Evolutionary conservation across 805 yeast species (phyloP).

Genomic region (Sugiyamaella floridensis): DNA sequence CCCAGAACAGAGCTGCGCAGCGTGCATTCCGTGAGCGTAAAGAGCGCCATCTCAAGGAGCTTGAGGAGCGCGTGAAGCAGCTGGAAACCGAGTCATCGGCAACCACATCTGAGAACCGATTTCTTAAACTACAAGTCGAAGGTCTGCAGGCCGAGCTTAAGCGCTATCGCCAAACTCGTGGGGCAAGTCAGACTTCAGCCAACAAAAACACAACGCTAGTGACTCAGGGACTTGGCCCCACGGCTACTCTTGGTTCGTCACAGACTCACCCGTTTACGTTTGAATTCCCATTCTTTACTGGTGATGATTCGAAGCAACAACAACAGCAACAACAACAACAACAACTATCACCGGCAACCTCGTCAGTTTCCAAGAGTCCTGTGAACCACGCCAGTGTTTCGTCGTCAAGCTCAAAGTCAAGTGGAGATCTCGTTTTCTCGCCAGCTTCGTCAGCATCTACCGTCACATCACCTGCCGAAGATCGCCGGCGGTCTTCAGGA

Average conservation of each 20-base stretch:
- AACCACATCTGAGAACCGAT: constrained; percentile 64
- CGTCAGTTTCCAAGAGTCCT: constrained; percentile 1
- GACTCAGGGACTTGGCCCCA: background rate
- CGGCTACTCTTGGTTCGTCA: constrained; percentile 3
- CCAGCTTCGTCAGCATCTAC: background rate
- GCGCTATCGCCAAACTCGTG: constrained; percentile 39
- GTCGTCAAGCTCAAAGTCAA: background rate
- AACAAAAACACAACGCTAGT: background rate
- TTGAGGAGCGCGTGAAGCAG: constrained; percentile 67
- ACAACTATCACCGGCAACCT: background rate
- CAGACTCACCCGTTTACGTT: constrained; percentile 37
- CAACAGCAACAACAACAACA: no score
- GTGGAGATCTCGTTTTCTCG: background rate
- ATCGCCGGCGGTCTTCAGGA: constrained; percentile 1
- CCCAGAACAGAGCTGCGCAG: constrained; percentile 98
- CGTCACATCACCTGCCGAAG: background rate
- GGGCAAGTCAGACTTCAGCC: constrained; percentile 8
- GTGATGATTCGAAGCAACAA: background rate
- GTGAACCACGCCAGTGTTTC: background rate
- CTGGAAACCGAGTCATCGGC: constrained; percentile 67
- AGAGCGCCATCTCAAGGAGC: constrained; percentile 76
- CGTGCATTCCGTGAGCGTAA: constrained; percentile 93
- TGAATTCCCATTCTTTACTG: constrained; percentile 48
- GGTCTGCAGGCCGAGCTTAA: constrained; percentile 65
- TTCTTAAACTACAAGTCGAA: constrained; percentile 68